A percentile compares a stretch with the other conserved stretches of the same genome.
phyloP scores from a whole-genome alignment of 2,329 filamentous ascomycete species.

The Trichoderma semiorbis region DNA sequence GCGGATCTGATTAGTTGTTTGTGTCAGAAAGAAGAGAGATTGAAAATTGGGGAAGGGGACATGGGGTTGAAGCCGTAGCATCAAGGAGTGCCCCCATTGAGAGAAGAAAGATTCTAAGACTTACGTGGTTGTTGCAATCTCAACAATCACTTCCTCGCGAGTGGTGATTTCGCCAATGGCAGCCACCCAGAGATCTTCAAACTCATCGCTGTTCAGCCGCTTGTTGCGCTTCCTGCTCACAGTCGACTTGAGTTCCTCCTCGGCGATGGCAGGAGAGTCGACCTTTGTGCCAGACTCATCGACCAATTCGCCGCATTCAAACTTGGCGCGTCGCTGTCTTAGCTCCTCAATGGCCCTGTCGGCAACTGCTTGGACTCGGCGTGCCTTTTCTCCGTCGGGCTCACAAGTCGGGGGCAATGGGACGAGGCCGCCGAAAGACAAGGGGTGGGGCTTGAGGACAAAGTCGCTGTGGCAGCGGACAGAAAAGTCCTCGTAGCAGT shows the following conservation, averaged over 20 bases:
- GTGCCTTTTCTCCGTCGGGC: slow-evolving; percentile 87
- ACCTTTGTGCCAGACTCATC: slow-evolving; percentile 59
- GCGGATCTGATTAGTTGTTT: slow-evolving; percentile 81
- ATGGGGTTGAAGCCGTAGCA: background rate
- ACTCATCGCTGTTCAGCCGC: slow-evolving; percentile 81
- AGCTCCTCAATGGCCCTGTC: slow-evolving; percentile 85
- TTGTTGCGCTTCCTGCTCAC: slow-evolving; percentile 75
- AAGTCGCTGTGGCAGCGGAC: slow-evolving; percentile 85
- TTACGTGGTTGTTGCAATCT: slow-evolving; percentile 47
- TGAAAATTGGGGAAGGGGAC: background rate
- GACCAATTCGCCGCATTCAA: slow-evolving; percentile 76
- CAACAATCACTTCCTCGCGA: slow-evolving; percentile 56
- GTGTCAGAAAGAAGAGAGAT: slow-evolving; percentile 46
- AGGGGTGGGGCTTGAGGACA: slow-evolving; percentile 76
- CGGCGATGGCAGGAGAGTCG: slow-evolving; percentile 57
- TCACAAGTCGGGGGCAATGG: slow-evolving; percentile 90
- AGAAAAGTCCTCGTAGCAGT: slow-evolving; percentile 75
- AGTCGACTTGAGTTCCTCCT: slow-evolving; percentile 72
- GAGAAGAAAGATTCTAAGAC: slow-evolving; percentile 34
- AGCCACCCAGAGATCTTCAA: slow-evolving; percentile 80
- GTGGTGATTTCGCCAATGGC: slow-evolving; percentile 69
- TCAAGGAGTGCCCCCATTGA: background rate
- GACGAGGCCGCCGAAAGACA: slow-evolving; percentile 74
- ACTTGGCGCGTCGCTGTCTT: slow-evolving; percentile 79
- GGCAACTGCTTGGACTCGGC: slow-evolving; percentile 80